These are phyloP conservation scores for Gentiana straminea DNA, from an alignment of 257 asterid species.

Conservation along the genomic window DNA sequence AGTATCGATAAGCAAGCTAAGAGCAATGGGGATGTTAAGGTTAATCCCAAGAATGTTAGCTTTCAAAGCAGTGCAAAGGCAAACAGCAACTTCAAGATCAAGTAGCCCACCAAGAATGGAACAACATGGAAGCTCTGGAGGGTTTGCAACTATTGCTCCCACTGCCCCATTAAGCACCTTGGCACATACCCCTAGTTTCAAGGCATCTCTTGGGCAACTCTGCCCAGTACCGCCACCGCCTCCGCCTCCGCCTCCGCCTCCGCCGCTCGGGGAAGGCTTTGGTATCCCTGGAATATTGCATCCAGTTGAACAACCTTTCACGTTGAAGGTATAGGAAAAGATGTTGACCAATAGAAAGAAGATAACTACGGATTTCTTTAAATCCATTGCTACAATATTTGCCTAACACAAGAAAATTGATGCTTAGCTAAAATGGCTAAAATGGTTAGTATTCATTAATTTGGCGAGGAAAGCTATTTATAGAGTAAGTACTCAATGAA, in stretches of 20 bases:
- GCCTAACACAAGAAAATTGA: too few relatives aligned
- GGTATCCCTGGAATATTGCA: slow-evolving; percentile 15
- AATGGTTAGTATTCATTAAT: too few relatives aligned
- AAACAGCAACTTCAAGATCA: slow-evolving; percentile 58
- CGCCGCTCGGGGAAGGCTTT: too few relatives aligned
- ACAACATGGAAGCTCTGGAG: slow-evolving; percentile 53
- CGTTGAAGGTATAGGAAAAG: slow-evolving; percentile 25
- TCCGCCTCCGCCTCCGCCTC: slow-evolving; percentile 18
- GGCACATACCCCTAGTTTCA: slow-evolving; percentile 13
- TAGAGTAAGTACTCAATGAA: too few relatives aligned
- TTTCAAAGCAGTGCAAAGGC: slow-evolving; percentile 72
- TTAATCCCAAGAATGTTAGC: slow-evolving; percentile 65
- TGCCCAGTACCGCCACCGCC: slow-evolving; percentile 55
- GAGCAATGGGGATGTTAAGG: slow-evolving; percentile 50
- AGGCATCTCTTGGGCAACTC: slow-evolving; percentile 43
- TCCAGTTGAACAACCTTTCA: slow-evolving; percentile 35
- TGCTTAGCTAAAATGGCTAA: too few relatives aligned
- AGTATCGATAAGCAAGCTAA: slow-evolving; percentile 56
- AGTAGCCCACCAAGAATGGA: slow-evolving; percentile 47
- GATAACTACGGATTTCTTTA: slow-evolving; percentile 21
- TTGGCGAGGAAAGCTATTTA: too few relatives aligned
- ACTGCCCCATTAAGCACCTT: slow-evolving; percentile 6
- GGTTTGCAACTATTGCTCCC: slow-evolving; percentile 40
- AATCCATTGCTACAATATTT: slow-evolving; percentile 24
- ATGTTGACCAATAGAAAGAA: slow-evolving; percentile 38